phyloP scores from a whole-genome alignment of 2,329 filamentous ascomycete genomes.

The Aspergillus pseudotamarii region DNA sequence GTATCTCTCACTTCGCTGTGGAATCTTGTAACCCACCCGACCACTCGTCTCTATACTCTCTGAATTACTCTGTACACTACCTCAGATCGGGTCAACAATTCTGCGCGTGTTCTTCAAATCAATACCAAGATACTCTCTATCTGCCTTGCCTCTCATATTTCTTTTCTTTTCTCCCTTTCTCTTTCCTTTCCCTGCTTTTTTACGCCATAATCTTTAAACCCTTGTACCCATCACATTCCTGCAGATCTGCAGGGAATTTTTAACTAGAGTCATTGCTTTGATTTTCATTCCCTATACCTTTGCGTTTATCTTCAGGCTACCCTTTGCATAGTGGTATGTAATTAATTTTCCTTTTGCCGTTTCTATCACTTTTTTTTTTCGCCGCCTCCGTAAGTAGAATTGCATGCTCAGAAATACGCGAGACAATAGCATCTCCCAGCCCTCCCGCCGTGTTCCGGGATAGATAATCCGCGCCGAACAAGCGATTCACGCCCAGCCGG shows the following conservation, averaged over 20 bases:
- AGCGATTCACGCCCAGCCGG: constrained; percentile 38
- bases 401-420: constrained; percentile 42
- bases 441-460: constrained; percentile 29
- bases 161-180: constrained; percentile 17
- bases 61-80: constrained; percentile 6
- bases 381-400: constrained; percentile 14
- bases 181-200: constrained; percentile 8
- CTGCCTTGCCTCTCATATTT: constrained; percentile 4
- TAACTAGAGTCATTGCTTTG: not conserved
- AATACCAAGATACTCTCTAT: not conserved
- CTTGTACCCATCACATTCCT: constrained; percentile 3
- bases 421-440: constrained; percentile 36
- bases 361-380: constrained; percentile 14
- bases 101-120: constrained; percentile 9
- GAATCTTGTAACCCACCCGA: not conserved
- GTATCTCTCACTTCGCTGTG: not conserved
- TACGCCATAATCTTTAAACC: not conserved
- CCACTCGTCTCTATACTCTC: constrained; percentile 10
- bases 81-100: constrained; percentile 10
- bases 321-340: not conserved
- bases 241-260: constrained; percentile 13
- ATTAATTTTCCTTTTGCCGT: constrained; percentile 7
- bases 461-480: constrained; percentile 42
- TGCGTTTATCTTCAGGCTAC: no score
- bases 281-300: not conserved